Percentiles rank a stretch among this genome's conserved stretches.
Conservation (phyloP, 345 rosid genomes). For the Hibiscus tridactylites region DNA sequence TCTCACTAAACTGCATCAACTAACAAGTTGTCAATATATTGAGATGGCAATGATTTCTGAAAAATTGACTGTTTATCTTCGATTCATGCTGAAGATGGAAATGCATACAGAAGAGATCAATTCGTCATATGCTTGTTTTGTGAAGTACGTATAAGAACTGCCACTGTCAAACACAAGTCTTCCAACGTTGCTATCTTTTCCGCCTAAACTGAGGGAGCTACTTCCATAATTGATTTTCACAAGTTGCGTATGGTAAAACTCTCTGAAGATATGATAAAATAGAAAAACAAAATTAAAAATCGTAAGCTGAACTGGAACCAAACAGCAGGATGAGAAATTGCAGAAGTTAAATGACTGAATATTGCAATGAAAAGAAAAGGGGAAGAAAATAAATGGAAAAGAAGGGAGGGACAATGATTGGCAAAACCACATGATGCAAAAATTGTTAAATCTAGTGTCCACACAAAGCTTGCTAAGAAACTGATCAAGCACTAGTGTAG, state of each 20-base stretch:
- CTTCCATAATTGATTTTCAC: constrained; percentile 59
- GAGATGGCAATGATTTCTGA: background rate
- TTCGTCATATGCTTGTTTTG: constrained; percentile 57
- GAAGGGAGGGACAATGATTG: background rate
- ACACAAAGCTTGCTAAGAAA: background rate
- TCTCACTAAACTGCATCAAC: constrained; percentile 49
- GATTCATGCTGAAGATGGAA: background rate
- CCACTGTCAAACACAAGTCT: constrained; percentile 69
- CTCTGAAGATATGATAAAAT: constrained; percentile 32
- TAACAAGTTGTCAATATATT: background rate
- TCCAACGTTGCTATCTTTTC: constrained; percentile 27
- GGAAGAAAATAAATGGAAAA: background rate
- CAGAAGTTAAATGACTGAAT: background rate
- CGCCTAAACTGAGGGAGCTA: constrained; percentile 43
- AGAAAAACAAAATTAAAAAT: background rate
- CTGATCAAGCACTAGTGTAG: background rate
- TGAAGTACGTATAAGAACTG: constrained; percentile 86
- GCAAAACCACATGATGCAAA: background rate
- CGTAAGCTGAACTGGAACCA: constrained; percentile 1
- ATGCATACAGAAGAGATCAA: constrained; percentile 64
- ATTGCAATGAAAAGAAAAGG: background rate
- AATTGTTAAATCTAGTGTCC: background rate
- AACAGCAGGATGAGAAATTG: constrained; percentile 2
- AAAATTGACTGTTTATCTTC: background rate
- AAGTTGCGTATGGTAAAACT: constrained; percentile 45